These are phyloP conservation scores for Excoecaria cochinchinensis DNA, from an alignment of 345 rosid species.

Conservation along the genomic window DNA sequence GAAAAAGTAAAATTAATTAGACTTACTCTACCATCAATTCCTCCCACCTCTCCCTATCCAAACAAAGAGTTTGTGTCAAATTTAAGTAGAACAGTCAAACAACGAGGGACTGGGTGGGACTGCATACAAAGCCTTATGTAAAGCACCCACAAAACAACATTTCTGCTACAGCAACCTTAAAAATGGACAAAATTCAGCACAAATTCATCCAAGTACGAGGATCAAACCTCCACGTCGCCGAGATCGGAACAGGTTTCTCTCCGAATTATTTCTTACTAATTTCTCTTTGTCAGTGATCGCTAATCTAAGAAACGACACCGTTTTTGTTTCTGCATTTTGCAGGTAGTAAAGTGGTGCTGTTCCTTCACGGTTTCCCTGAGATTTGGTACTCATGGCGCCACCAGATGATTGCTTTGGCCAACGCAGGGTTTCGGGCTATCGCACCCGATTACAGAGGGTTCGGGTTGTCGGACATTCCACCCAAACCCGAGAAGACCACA, in stretches of 20 bases:
- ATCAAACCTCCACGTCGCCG: slow-evolving; percentile 47
- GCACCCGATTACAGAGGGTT: slow-evolving; percentile 57
- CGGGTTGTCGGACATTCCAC: slow-evolving; percentile 49
- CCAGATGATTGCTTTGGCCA: slow-evolving; percentile 53
- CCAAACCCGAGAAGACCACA: no score
- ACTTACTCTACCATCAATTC: no score
- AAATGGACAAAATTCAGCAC: slow-evolving; percentile 50
- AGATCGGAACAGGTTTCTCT: slow-evolving; percentile 36
- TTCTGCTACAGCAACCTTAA: neutral
- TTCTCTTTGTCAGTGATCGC: no score
- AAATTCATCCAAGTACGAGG: slow-evolving; percentile 32
- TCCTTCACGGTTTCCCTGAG: slow-evolving; percentile 66
- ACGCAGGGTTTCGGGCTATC: slow-evolving; percentile 43
- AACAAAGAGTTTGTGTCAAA: no score
- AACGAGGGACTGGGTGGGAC: no score
- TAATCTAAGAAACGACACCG: no score
- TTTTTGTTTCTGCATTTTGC: neutral
- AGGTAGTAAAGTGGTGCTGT: slow-evolving; percentile 42
- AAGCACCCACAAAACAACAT: no score
- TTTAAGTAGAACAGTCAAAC: no score
- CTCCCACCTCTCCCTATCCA: no score
- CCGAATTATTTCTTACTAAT: no score
- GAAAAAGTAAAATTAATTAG: no score
- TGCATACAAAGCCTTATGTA: no score
- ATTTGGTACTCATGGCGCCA: slow-evolving; percentile 67